A percentile compares a stretch with the other conserved stretches of the same genome.
phyloP scores from a whole-genome alignment of 1,139 yeast genomes.

The Meyerozyma carpophila region DNA sequence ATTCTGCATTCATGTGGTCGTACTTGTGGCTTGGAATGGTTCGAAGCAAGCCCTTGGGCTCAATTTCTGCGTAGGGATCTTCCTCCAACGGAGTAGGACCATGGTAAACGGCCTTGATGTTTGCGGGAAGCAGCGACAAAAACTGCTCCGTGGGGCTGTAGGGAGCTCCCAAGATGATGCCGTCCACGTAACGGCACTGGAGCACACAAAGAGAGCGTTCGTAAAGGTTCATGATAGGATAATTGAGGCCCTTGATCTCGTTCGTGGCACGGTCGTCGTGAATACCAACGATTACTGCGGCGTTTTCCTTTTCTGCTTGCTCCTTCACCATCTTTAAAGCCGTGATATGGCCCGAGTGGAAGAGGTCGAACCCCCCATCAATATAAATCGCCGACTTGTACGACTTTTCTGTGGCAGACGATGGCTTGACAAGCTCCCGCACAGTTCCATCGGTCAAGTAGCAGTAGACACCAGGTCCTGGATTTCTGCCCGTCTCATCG shows the following conservation, averaged over 20 bases:
- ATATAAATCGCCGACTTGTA: conserved; percentile 46
- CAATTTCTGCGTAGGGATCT: conserved; percentile 41
- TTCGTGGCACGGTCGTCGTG: conserved; percentile 60
- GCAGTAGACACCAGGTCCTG: conserved; percentile 57
- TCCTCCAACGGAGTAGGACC: conserved; percentile 51
- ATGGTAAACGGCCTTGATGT: conserved; percentile 48
- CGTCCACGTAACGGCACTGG: conserved; percentile 83
- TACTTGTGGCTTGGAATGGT: conserved; percentile 51
- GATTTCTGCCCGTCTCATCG: conserved; percentile 54
- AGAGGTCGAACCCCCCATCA: conserved; percentile 87
- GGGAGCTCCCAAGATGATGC: conserved; percentile 67
- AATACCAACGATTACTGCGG: conserved; percentile 62
- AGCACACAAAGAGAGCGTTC: conserved; percentile 85
- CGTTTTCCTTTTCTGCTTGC: conserved; percentile 31
- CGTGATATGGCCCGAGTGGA: conserved; percentile 90
- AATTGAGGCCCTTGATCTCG: conserved; percentile 55
- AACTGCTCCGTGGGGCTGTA: conserved; percentile 40
- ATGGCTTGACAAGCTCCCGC: conserved; percentile 33
- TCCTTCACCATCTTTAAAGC: conserved; percentile 45
- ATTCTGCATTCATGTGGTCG: conserved; percentile 55
- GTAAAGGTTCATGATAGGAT: conserved; percentile 81
- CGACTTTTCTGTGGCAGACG: conserved; percentile 13
- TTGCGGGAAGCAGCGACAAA: conserved; percentile 31
- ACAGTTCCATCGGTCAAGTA: conserved; percentile 12
- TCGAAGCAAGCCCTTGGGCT: conserved; percentile 31